phyloP scores from a whole-genome alignment of 345 rosid genomes.

The Pistacia vera region DNA sequence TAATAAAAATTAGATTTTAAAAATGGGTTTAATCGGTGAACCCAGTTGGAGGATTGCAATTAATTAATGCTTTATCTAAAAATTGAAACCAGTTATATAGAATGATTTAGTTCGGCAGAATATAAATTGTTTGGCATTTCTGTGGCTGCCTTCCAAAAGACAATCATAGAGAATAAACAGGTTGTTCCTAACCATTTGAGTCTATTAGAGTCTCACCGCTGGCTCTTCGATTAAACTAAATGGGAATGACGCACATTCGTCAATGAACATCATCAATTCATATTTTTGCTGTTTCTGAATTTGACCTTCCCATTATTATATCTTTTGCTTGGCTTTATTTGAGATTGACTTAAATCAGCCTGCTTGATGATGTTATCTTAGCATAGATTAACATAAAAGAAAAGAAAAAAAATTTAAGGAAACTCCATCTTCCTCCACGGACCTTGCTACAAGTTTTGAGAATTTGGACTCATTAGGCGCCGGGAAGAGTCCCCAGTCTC shows the following conservation, averaged over 20 bases:
- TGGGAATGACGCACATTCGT: conserved; percentile 1
- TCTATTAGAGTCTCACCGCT: conserved; percentile 12
- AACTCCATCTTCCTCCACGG: background rate
- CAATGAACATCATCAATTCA: background rate
- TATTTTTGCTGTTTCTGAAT: conserved; percentile 4
- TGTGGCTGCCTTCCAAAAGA: background rate
- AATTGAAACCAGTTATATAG: background rate
- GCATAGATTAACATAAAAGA: background rate
- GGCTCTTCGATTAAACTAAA: conserved; percentile 17
- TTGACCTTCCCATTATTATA: conserved; percentile 9
- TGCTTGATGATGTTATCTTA: conserved; percentile 10
- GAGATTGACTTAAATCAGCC: conserved; percentile 16
- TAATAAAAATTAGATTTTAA: background rate
- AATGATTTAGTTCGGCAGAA: background rate
- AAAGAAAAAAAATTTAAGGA: background rate
- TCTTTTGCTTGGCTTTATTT: background rate
- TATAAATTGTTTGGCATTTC: background rate
- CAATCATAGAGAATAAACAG: background rate
- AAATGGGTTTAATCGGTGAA: background rate
- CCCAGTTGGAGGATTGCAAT: background rate
- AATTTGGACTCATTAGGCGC: background rate
- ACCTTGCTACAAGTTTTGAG: background rate
- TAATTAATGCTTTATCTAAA: background rate
- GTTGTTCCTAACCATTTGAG: background rate
- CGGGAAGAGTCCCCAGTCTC: background rate